Base-by-base conservation (phyloP, 2,329 filamentous ascomycete genomes). In the Thermomyces lanuginosus region DNA sequence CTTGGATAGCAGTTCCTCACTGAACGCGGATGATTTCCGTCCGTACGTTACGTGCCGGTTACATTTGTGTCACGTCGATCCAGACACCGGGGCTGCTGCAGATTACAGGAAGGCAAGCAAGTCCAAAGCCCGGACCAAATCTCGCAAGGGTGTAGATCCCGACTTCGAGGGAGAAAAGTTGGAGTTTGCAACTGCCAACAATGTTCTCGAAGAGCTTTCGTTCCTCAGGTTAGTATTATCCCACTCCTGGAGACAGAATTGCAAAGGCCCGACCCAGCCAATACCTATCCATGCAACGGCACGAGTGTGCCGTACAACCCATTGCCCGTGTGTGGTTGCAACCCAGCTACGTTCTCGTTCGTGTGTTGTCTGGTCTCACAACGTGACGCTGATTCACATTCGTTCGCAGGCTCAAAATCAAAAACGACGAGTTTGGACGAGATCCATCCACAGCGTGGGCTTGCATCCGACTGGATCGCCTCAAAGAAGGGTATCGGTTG, bases 361-460 rank as follows among this genome's bases (percentile, higher is more conserved):
- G n/a, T n/a, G n/a, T n/a, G n/a, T n/a, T n/a, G n/a, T n/a, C n/a
- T n/a, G n/a, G n/a, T n/a, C n/a, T n/a, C n/a, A n/a, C n/a, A n/a
- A n/a, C n/a, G n/a, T n/a, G n/a, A n/a, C n/a, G n/a, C n/a, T n/a
- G n/a, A n/a, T n/a, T n/a, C n/a, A n/a, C n/a, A n/a, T n/a, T n/a
- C n/a, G n/a, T n/a, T n/a, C n/a, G 11, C 33, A 74, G 70, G 39
- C 80, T 95, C 60, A 82, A 91, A 41, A 64, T 95, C 38, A 77
- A 83, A 51, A 81, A 95, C 48, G 77, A 92, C 39, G 77, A 86
- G 50, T 69, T 84, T 38, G 72, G 75, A 3, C 66, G 67, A 35
- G 83, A 95, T 43, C 68, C 76, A 32, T 53, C 92, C 30, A 76
- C 82, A 7, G 82, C 77, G 2, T 95, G 89, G 89, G 73, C 79